phyloP scores from a whole-genome alignment of 2,329 filamentous ascomycete genomes.

The Diaporthe humulicola region DNA sequence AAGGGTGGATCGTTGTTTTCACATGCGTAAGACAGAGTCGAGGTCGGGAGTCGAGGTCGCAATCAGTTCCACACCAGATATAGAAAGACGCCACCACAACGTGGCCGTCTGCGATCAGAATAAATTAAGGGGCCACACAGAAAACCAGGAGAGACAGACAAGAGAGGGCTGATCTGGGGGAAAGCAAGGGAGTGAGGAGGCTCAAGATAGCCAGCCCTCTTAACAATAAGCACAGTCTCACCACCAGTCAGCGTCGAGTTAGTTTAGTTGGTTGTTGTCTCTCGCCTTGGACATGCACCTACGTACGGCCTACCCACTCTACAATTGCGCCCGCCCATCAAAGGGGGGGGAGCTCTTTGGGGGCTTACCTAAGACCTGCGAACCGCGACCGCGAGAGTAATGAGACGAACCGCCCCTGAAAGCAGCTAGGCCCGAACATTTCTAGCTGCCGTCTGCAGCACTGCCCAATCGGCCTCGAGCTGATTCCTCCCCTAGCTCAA shows the following conservation, averaged over 20 bases:
- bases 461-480: conserved; percentile 25
- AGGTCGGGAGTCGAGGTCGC: conserved; percentile 22
- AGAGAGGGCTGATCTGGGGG: background rate
- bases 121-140: background rate
- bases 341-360: background rate
- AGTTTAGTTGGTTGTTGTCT: conserved; percentile 15
- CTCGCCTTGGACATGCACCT: background rate
- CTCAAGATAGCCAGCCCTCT: background rate
- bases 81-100: conserved; percentile 1
- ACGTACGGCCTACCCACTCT: background rate
- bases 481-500: conserved; percentile 13
- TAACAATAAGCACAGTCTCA: conserved; percentile 14
- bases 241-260: conserved; percentile 6
- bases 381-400: background rate
- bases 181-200: conserved; percentile 10
- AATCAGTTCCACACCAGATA: conserved; percentile 15
- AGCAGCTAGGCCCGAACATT: conserved; percentile 1
- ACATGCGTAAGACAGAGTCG: conserved; percentile 32
- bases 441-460: conserved; percentile 22
- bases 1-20: conserved; percentile 32
- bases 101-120: conserved; percentile 5
- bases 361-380: conserved; percentile 36
- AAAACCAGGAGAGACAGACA: background rate
- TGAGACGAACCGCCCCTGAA: conserved; percentile 9
- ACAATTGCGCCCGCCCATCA: background rate